Conservation (phyloP, 1,284 basidiomycete species). For the Caloboletus inedulis region DNA sequence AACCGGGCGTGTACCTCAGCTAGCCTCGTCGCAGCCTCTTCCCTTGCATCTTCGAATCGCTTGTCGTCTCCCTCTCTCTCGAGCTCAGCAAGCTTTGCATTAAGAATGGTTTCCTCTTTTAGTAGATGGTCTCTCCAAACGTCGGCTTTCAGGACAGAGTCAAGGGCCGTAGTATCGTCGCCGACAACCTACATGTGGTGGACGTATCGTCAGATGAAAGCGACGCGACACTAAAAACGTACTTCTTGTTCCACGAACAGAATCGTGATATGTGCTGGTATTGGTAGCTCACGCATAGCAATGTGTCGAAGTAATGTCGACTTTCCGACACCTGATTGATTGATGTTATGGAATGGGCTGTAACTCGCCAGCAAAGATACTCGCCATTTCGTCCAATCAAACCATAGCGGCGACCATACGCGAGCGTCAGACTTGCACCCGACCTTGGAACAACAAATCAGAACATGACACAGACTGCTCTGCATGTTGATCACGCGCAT, state of each 20-base stretch:
- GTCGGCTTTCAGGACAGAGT: conserved; percentile 94
- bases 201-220: background rate
- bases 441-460: conserved; percentile 43
- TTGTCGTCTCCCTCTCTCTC: conserved; percentile 75
- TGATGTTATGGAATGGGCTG: background rate
- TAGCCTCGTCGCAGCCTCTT: conserved; percentile 83
- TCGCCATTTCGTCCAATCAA: conserved; percentile 78
- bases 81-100: conserved; percentile 68
- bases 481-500: conserved; percentile 30
- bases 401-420: conserved; percentile 86
- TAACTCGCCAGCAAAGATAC: background rate
- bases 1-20: conserved; percentile 90
- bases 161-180: conserved; percentile 89
- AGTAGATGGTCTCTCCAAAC: conserved; percentile 93
- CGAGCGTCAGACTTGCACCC: conserved; percentile 84
- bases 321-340: conserved; percentile 82
- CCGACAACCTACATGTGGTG: conserved; percentile 65
- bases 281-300: conserved; percentile 91
- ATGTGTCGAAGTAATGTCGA: conserved; percentile 96
- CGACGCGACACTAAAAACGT: conserved; percentile 1
- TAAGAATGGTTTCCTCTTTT: conserved; percentile 76
- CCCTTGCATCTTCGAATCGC: conserved; percentile 75
- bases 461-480: conserved; percentile 6
- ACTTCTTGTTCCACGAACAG: conserved; percentile 99
- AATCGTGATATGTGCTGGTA: conserved; percentile 93